Conservation (phyloP, 768 basidiomycete species). For the Lentinula boryana region DNA sequence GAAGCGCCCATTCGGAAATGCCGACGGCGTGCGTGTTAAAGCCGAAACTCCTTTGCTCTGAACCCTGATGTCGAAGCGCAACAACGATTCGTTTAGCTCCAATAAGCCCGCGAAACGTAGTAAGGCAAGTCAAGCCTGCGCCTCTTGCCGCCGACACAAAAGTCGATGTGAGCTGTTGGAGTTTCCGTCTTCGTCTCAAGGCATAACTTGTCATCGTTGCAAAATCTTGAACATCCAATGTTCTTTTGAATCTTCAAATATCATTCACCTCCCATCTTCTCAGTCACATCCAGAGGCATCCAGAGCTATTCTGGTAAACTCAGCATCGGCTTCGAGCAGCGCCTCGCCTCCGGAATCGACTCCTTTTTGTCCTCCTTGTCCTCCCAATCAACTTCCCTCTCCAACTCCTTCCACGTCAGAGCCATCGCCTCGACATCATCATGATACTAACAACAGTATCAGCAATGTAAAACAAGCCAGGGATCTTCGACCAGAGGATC, state of each 20-base stretch:
- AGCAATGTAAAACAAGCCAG: slow-evolving; percentile 12
- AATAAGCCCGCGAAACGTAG: slow-evolving; percentile 26
- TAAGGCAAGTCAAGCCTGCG: slow-evolving; percentile 39
- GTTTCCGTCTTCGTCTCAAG: slow-evolving; percentile 19
- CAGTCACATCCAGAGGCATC: slow-evolving; percentile 3
- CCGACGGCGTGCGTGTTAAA: background rate
- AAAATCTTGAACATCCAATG: slow-evolving; percentile 40
- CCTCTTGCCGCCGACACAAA: slow-evolving; percentile 41
- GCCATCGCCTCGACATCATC: background rate
- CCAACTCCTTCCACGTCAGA: background rate
- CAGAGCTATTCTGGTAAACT: background rate
- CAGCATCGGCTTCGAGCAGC: background rate
- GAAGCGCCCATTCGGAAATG: background rate
- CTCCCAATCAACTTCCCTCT: background rate
- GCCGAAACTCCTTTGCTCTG: background rate
- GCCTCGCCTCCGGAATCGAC: slow-evolving; percentile 9
- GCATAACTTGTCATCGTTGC: slow-evolving; percentile 40
- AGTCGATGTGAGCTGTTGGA: slow-evolving; percentile 48
- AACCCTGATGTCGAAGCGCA: background rate
- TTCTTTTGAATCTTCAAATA: slow-evolving; percentile 34
- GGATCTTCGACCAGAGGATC: slow-evolving; percentile 26
- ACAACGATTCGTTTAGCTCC: background rate
- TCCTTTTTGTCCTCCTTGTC: background rate
- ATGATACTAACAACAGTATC: slow-evolving; percentile 5
- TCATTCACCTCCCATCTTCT: slow-evolving; percentile 16